Evolutionary conservation across 345 rosid species (phyloP), one percentile per base, ranked within the genome.

Genomic region (Heritiera littoralis): DNA sequence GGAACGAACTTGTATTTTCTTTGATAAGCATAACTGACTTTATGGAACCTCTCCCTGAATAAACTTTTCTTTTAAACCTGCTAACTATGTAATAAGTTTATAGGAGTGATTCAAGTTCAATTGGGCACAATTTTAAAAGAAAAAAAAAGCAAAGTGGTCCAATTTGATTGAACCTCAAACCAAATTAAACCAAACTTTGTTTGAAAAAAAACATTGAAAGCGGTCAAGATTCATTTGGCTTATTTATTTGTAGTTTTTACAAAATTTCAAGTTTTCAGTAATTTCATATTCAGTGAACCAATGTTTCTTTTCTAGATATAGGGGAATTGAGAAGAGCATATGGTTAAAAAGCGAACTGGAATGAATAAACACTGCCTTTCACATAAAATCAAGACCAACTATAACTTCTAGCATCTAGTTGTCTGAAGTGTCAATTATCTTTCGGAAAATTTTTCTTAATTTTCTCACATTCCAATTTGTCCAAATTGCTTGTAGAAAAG

Each of bases 141-240:
- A 41, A 66, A 40, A 41, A 17, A 41, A 17, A 35, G 38, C 38
- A 35, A 35, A 35, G 38, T 17, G 28, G 13, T 40, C 51, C 49
- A 66, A 41, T 18, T 66, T 41, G 71, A 40, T 66, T 8, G 70
- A 66, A 66, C 28, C 49, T 66, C 49, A 66, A 18, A 66, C 51
- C 71, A 18, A 66, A 63, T 38, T 66, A 40, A 40, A 18, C 45
- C 7, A 40, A 40, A 9, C 5, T 17, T 40, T 66, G 48, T 66
- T 66, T 38, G 70, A 40, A 66, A 66, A 40, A 40, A 3, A 6
- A 66, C 48, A 15, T 38, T 1, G 28, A 12, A 40, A 66, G 23
- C 7, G 28, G 48, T 40, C 48, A 40, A 40, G 70, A 66, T 66
- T 61, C 2, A 13, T 4, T 11, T 28, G 15, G 40, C 17, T 28